These are phyloP conservation scores for Coemansia umbellata DNA, from an alignment of 192 early-diverging fungal species.

Conservation along the genomic window DNA sequence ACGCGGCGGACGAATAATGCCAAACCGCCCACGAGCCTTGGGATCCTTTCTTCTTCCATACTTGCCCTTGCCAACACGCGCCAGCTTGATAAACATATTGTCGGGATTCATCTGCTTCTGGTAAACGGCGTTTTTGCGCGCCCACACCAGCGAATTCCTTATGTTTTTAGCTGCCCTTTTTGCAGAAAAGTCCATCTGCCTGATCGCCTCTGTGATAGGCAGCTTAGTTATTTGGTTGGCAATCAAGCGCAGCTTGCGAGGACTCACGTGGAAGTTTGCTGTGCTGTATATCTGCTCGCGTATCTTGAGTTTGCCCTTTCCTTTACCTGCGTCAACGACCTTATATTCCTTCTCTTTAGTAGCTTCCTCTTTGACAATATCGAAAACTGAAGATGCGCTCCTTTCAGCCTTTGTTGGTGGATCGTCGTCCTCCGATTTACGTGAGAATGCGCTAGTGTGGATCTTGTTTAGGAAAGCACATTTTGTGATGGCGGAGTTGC, in stretches of 20 bases:
- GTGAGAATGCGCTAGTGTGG: no score
- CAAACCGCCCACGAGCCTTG: constrained; percentile 75
- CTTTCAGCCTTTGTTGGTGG: background rate
- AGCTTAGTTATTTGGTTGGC: constrained; percentile 67
- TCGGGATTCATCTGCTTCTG: constrained; percentile 63
- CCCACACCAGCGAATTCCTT: constrained; percentile 64
- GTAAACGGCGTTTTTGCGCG: constrained; percentile 61
- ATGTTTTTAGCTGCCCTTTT: constrained; percentile 64
- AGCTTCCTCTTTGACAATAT: background rate
- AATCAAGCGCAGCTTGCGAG: constrained; percentile 67
- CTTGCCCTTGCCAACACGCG: constrained; percentile 83
- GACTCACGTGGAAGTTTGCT: constrained; percentile 64
- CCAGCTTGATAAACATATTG: constrained; percentile 62
- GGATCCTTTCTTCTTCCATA: constrained; percentile 70
- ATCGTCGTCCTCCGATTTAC: no score
- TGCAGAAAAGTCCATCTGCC: constrained; percentile 72
- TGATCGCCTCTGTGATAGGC: constrained; percentile 66
- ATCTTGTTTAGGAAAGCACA: no score
- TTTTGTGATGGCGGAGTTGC: no score
- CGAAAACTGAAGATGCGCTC: constrained; percentile 24
- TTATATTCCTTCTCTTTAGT: background rate
- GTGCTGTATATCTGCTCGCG: constrained; percentile 48
- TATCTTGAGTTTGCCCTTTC: constrained; percentile 10
- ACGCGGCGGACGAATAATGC: constrained; percentile 68
- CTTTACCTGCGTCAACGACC: constrained; percentile 7